Conservation (phyloP, 495 filamentous ascomycete species). For the Cairneyella variabilis region DNA sequence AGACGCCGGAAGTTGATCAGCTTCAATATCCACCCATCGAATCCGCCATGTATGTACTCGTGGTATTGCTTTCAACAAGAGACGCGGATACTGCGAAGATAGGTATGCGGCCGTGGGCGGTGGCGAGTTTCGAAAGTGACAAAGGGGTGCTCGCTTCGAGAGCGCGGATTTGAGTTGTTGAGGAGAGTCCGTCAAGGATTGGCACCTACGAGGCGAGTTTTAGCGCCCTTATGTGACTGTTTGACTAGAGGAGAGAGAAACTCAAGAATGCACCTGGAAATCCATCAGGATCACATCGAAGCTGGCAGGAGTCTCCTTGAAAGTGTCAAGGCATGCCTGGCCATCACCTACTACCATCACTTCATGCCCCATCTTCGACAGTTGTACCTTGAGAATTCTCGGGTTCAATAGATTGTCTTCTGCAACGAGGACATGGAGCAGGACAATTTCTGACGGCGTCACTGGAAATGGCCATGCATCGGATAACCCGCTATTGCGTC, state of each 20-base stretch:
- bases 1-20: constrained; percentile 68
- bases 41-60: constrained; percentile 70
- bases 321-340: constrained; percentile 71
- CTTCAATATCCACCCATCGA: constrained; percentile 86
- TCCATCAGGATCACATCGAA: constrained; percentile 93
- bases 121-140: constrained; percentile 20
- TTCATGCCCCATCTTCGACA: constrained; percentile 72
- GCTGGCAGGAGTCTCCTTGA: constrained; percentile 46
- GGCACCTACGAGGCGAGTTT: constrained; percentile 71
- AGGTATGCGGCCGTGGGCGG: constrained; percentile 55
- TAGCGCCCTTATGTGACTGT: too few species aligned
- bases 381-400: constrained; percentile 74
- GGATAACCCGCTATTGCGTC: background rate
- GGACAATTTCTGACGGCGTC: background rate
- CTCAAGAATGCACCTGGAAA: constrained; percentile 73
- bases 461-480: background rate
- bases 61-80: constrained; percentile 62
- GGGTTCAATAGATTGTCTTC: constrained; percentile 92
- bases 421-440: constrained; percentile 60
- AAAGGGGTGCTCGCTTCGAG: constrained; percentile 52
- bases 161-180: constrained; percentile 74
- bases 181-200: constrained; percentile 78
- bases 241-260: too few species aligned
- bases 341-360: constrained; percentile 77
- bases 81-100: constrained; percentile 90